Conservation (phyloP, 495 filamentous ascomycete genomes). For the Podospora pseudopauciseta region DNA sequence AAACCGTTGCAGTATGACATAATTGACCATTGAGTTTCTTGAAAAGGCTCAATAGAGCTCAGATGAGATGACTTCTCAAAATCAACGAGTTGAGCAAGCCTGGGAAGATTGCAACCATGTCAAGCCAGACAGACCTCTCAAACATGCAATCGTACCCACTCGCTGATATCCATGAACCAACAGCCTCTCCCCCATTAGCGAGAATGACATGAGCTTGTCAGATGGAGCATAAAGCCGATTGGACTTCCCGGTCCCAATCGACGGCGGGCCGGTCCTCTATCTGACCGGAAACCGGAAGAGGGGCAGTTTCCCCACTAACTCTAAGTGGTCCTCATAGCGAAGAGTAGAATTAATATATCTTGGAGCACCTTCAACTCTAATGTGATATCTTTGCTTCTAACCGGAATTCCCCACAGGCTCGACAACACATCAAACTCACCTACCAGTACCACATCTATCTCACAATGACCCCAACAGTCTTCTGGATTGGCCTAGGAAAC, state of each 20-base stretch:
- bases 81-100: background rate
- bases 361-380: background rate
- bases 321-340: background rate
- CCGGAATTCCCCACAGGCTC: background rate
- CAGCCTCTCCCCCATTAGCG: no score
- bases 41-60: background rate
- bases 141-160: no score
- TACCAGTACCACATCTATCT: background rate
- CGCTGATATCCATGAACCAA: no score
- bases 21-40: background rate
- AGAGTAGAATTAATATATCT: no score
- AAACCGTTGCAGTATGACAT: background rate
- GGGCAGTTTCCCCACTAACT: background rate
- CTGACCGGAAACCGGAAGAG: background rate
- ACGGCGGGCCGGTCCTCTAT: background rate
- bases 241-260: background rate
- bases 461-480: slow-evolving; percentile 59
- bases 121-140: no score
- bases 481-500: slow-evolving; percentile 89
- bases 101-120: no score
- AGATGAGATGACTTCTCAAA: background rate
- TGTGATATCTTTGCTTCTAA: background rate
- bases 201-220: background rate
- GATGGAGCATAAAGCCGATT: background rate
- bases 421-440: background rate